Evolutionary conservation across 1,139 yeast species (phyloP).

Genomic region (Williopsis jadinii): DNA sequence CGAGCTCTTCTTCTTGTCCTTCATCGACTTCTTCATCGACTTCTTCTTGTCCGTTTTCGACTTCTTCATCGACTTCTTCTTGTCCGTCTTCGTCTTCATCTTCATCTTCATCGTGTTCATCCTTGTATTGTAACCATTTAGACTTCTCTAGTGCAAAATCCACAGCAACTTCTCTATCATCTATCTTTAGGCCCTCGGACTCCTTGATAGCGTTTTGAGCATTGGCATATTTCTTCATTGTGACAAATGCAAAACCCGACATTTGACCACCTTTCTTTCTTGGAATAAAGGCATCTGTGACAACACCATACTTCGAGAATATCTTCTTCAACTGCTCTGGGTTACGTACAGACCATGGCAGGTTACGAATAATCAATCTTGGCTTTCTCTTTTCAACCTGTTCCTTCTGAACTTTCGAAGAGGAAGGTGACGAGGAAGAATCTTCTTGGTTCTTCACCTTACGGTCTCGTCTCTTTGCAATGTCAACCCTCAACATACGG

Average conservation of each 20-base stretch:
- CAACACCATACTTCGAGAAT: conserved; percentile 78
- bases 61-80: conserved; percentile 27
- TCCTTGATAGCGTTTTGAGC: conserved; percentile 82
- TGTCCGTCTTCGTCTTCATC: conserved; percentile 33
- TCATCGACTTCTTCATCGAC: conserved; percentile 25
- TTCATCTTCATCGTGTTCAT: conserved; percentile 32
- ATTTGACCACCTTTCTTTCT: conserved; percentile 81
- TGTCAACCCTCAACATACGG: conserved; percentile 66
- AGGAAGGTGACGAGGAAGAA: not conserved
- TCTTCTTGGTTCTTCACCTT: conserved; percentile 27
- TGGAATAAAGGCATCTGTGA: conserved; percentile 85
- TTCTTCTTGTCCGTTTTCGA: conserved; percentile 23
- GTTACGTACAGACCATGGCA: conserved; percentile 93
- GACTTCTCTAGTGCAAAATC: conserved; percentile 88
- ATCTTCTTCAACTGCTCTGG: conserved; percentile 63
- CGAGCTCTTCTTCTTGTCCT: conserved; percentile 24
- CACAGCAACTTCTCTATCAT: conserved; percentile 89
- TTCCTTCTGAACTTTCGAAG: conserved; percentile 13
- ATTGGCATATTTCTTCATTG: conserved; percentile 73
- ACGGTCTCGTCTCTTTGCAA: conserved; percentile 91
- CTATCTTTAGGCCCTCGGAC: conserved; percentile 66
- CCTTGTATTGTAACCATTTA: conserved; percentile 59
- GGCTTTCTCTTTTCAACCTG: conserved; percentile 59
- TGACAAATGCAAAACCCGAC: conserved; percentile 93
- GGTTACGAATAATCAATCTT: conserved; percentile 78